A percentile compares a stretch with the other conserved stretches of the same genome.
Evolutionary conservation across 2,329 filamentous ascomycete species (phyloP).

Genomic region (Fusarium beomiforme): DNA sequence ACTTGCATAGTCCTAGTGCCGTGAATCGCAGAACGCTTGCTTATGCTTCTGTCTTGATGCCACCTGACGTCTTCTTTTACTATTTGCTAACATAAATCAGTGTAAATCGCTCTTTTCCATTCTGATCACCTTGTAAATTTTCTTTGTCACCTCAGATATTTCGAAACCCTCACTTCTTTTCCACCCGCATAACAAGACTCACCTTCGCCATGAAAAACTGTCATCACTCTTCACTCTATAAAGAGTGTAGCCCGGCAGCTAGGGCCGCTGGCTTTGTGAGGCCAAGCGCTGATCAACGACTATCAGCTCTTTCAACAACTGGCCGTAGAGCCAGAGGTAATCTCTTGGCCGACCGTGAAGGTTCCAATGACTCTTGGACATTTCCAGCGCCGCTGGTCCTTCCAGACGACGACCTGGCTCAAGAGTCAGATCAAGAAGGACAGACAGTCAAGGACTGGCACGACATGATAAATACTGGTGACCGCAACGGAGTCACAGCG

Average conservation of each 20-base stretch:
- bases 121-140: neutral
- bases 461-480: constrained; percentile 7
- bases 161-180: neutral
- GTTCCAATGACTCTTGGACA: constrained; percentile 34
- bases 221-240: neutral
- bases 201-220: neutral
- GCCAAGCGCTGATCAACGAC: constrained; percentile 5
- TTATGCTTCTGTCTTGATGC: neutral
- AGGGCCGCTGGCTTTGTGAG: constrained; percentile 21
- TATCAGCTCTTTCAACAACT: constrained; percentile 17
- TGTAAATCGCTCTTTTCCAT: neutral
- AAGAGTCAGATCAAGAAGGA: constrained; percentile 59
- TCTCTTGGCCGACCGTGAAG: neutral
- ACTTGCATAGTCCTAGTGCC: neutral
- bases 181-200: neutral
- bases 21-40: neutral
- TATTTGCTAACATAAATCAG: no score
- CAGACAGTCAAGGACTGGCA: constrained; percentile 66
- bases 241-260: constrained; percentile 24
- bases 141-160: neutral
- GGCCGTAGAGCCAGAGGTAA: constrained; percentile 38
- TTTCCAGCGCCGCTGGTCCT: constrained; percentile 70
- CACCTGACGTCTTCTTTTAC: no score
- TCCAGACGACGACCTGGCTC: constrained; percentile 66
- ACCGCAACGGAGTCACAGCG: constrained; percentile 60